phyloP scores from a whole-genome alignment of 179 eudicot species.

The Gypsophila paniculata region DNA sequence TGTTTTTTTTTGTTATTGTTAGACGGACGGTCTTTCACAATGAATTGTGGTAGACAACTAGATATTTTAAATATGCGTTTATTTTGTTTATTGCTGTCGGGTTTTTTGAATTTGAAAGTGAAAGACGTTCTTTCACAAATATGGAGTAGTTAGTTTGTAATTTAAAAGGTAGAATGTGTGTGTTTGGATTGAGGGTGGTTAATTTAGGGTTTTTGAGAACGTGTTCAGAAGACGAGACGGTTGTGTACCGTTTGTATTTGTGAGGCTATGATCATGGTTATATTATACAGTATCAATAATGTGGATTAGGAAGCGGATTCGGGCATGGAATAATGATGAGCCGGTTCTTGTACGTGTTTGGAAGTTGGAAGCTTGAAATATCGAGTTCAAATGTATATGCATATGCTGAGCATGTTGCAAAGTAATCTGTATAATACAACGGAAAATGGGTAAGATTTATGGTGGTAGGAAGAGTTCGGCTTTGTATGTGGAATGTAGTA shows the following conservation, averaged over 20 bases:
- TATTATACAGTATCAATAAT: too few species aligned
- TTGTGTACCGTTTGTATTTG: background rate
- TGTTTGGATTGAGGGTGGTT: background rate
- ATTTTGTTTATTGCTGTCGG: background rate
- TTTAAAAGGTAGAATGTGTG: background rate
- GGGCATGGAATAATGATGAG: background rate
- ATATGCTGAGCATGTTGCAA: background rate
- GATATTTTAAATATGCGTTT: too few species aligned
- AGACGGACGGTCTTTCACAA: too few species aligned
- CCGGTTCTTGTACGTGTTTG: background rate
- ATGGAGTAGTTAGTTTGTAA: too few species aligned
- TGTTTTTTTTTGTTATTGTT: background rate
- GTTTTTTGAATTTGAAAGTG: background rate
- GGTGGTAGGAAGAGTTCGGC: background rate
- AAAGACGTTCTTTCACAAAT: too few species aligned
- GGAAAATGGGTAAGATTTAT: background rate
- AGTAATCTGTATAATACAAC: background rate
- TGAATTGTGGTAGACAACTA: too few species aligned
- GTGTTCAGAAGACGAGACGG: background rate
- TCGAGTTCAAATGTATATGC: background rate
- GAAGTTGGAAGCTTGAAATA: background rate
- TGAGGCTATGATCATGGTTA: background rate
- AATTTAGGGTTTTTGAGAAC: background rate
- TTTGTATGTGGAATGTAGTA: background rate
- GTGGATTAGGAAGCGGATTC: background rate